phyloP scores from a whole-genome alignment of 2,329 filamentous ascomycete species.

The Bipolaris sorokiniana region DNA sequence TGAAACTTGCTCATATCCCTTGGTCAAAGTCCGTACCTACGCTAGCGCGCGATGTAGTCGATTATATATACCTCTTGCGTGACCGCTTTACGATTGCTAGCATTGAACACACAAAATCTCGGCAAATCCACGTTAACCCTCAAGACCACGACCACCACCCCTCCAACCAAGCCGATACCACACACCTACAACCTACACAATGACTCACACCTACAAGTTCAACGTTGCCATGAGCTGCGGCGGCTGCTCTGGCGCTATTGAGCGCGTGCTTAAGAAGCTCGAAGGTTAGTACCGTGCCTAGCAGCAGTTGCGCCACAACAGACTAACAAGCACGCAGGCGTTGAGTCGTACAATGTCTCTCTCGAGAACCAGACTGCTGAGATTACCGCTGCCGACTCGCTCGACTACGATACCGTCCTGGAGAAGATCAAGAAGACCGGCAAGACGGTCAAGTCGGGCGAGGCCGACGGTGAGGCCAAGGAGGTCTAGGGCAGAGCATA shows the following conservation, averaged over 20 bases:
- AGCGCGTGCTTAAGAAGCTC: conserved; percentile 89
- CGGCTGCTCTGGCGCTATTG: conserved; percentile 93
- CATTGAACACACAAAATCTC: conserved; percentile 8
- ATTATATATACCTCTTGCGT: conserved; percentile 22
- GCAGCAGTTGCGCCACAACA: background rate
- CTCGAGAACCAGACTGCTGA: conserved; percentile 85
- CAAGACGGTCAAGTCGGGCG: conserved; percentile 82
- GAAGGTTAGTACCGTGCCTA: conserved; percentile 68
- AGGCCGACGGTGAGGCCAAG: conserved; percentile 65
- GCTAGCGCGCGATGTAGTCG: conserved; percentile 5
- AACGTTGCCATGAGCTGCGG: conserved; percentile 92
- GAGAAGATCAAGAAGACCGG: conserved; percentile 93
- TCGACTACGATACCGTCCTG: conserved; percentile 81
- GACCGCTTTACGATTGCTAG: conserved; percentile 2
- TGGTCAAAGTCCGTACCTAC: conserved; percentile 7
- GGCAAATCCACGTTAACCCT: conserved; percentile 12
- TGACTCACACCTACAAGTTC: conserved; percentile 92
- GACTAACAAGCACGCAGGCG: conserved; percentile 61
- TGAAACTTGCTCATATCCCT: conserved; percentile 43
- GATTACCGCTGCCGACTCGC: conserved; percentile 70
- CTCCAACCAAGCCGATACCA: conserved; percentile 2
- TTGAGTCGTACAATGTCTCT: conserved; percentile 84
- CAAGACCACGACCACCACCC: conserved; percentile 2
- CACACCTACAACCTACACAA: conserved; percentile 50
- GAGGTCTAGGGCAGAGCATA: conserved; percentile 31